A percentile compares a stretch with the other conserved stretches of the same genome.
Conservation (phyloP, 2,329 filamentous ascomycete species). For the Capronia epimyces region DNA sequence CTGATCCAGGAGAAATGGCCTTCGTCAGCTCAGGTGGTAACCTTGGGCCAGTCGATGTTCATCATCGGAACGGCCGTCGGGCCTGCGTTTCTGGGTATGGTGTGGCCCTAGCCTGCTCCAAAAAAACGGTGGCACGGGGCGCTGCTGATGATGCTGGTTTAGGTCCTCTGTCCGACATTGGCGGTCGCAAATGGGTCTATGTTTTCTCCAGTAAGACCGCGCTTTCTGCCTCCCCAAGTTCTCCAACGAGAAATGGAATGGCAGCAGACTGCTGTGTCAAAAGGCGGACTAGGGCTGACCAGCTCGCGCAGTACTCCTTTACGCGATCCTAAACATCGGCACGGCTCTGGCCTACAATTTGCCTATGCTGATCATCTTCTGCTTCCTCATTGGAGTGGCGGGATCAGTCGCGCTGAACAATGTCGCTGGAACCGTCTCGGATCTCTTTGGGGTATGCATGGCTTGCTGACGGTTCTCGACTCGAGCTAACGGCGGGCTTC, state of each 20-base stretch:
- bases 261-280: neutral
- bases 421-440: slow-evolving; percentile 36
- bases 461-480: neutral
- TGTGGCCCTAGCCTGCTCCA: neutral
- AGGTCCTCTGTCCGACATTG: slow-evolving; percentile 40
- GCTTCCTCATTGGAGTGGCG: slow-evolving; percentile 35
- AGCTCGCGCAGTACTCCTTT: slow-evolving; percentile 26
- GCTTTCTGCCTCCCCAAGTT: neutral
- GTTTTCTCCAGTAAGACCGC: slow-evolving; percentile 31
- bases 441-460: slow-evolving; percentile 37
- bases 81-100: slow-evolving; percentile 36
- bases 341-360: slow-evolving; percentile 35
- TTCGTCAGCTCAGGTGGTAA: slow-evolving; percentile 36
- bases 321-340: slow-evolving; percentile 37
- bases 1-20: slow-evolving; percentile 38
- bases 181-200: slow-evolving; percentile 44
- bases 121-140: neutral
- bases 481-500: neutral
- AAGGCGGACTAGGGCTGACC: neutral
- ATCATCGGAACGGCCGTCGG: slow-evolving; percentile 42
- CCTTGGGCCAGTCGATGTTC: slow-evolving; percentile 42
- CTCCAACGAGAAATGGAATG: neutral
- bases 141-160: neutral
- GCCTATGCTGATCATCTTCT: slow-evolving; percentile 39
- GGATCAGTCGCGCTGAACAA: slow-evolving; percentile 37